phyloP scores from a whole-genome alignment of 306 rosid genomes.

The Vicia villosa region DNA sequence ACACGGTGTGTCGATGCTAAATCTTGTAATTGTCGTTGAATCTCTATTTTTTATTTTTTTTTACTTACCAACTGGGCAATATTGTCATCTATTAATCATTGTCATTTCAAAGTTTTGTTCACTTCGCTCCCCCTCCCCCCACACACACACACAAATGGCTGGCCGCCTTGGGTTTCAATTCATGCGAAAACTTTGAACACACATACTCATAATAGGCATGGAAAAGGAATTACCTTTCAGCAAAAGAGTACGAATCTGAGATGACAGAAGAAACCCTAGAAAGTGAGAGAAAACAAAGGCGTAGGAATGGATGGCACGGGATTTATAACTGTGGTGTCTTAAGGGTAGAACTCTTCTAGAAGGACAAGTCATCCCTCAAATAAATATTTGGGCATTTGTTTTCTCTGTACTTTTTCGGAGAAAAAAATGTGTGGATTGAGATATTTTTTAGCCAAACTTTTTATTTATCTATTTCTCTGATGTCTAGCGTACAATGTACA shows the following conservation, averaged over 20 bases:
- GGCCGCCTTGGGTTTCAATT: not conserved
- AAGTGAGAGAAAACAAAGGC: not conserved
- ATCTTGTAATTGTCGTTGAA: not conserved
- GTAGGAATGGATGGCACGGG: conserved; percentile 1
- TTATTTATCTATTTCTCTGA: not conserved
- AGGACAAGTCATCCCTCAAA: not conserved
- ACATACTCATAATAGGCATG: conserved; percentile 1
- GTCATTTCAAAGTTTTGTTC: not conserved
- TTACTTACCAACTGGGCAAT: not conserved
- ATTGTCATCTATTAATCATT: not conserved
- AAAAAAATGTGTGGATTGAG: not conserved
- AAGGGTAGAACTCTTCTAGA: not conserved
- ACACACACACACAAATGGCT: not conserved
- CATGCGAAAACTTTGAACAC: not conserved
- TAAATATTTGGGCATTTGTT: not conserved
- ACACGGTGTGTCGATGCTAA: not conserved
- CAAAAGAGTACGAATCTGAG: conserved; percentile 28
- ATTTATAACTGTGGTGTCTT: not conserved
- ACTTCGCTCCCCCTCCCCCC: not conserved
- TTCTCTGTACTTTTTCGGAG: not conserved
- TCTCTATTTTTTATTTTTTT: not conserved
- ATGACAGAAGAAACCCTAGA: conserved; percentile 19
- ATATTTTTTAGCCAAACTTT: not conserved
- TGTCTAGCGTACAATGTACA: not conserved
- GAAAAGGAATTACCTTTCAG: conserved; percentile 31